These are phyloP conservation scores for Ophiostoma quercus DNA, from an alignment of 2,329 filamentous ascomycete genomes.

Conservation along the genomic window DNA sequence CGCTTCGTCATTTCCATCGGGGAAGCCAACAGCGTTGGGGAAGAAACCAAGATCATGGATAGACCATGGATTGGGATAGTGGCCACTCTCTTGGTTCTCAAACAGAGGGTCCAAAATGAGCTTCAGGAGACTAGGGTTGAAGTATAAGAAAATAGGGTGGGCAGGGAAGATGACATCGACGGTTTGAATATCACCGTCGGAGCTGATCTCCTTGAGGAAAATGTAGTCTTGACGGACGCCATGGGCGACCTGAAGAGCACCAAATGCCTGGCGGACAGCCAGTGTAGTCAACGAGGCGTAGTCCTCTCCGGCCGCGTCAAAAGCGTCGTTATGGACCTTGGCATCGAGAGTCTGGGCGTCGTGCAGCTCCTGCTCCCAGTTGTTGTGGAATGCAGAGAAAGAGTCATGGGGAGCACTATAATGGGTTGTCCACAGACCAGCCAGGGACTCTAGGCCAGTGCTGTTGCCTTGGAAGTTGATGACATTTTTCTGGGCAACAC, in stretches of 20 bases:
- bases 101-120: slow-evolving; percentile 72
- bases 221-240: slow-evolving; percentile 64
- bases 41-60: slow-evolving; percentile 73
- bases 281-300: slow-evolving; percentile 73
- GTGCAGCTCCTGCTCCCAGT: slow-evolving; percentile 57
- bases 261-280: slow-evolving; percentile 75
- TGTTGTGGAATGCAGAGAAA: slow-evolving; percentile 68
- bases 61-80: slow-evolving; percentile 73
- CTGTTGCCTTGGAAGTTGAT: slow-evolving; percentile 68
- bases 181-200: slow-evolving; percentile 79
- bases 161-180: slow-evolving; percentile 82
- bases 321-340: slow-evolving; percentile 61
- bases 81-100: slow-evolving; percentile 71
- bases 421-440: slow-evolving; percentile 71
- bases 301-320: slow-evolving; percentile 63
- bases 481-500: slow-evolving; percentile 69
- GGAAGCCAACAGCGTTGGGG: slow-evolving; percentile 65
- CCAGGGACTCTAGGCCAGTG: slow-evolving; percentile 56
- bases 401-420: slow-evolving; percentile 59
- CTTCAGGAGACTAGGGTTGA: slow-evolving; percentile 70
- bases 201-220: slow-evolving; percentile 86
- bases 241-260: slow-evolving; percentile 66
- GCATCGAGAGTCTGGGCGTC: slow-evolving; percentile 60
- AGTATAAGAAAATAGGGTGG: slow-evolving; percentile 78
- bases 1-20: slow-evolving; percentile 62